Evolutionary conservation across 2,329 filamentous ascomycete species (phyloP).

Genomic region (Colletotrichum orchidophilum): DNA sequence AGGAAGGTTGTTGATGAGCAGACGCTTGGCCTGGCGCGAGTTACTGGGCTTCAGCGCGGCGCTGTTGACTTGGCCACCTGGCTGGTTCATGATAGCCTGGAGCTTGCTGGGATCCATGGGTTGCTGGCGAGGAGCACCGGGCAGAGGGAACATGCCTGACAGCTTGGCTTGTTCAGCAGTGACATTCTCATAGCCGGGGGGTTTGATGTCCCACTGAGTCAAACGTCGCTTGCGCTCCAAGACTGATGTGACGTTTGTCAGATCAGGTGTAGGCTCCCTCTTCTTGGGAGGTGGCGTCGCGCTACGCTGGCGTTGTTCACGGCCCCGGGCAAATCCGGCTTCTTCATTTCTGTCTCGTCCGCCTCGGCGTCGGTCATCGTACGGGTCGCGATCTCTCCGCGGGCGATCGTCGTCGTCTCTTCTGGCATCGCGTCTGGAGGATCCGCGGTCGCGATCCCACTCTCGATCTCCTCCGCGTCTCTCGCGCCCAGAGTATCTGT

Average conservation of each 20-base stretch:
- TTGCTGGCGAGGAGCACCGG: slow-evolving; percentile 92
- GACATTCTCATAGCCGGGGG: slow-evolving; percentile 96
- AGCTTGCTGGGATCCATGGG: slow-evolving; percentile 94
- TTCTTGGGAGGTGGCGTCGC: slow-evolving; percentile 86
- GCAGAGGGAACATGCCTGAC: slow-evolving; percentile 98
- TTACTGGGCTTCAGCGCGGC: slow-evolving; percentile 91
- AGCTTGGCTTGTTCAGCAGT: slow-evolving; percentile 98
- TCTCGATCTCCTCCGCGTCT: slow-evolving; percentile 67
- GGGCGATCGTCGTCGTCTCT: slow-evolving; percentile 74
- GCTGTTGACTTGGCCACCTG: slow-evolving; percentile 74
- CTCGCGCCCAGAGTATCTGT: slow-evolving; percentile 81
- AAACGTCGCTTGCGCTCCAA: slow-evolving; percentile 88
- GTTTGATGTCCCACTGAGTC: slow-evolving; percentile 99
- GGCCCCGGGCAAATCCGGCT: slow-evolving; percentile 47
- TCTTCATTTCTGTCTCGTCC: slow-evolving; percentile 55
- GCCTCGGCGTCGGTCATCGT: slow-evolving; percentile 61
- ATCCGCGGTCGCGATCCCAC: slow-evolving; percentile 77
- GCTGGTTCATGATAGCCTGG: slow-evolving; percentile 95
- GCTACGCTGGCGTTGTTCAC: slow-evolving; percentile 72
- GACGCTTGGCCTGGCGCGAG: slow-evolving; percentile 91
- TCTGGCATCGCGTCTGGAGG: slow-evolving; percentile 67
- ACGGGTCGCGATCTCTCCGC: slow-evolving; percentile 63
- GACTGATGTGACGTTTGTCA: slow-evolving; percentile 86
- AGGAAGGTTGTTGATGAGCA: slow-evolving; percentile 88
- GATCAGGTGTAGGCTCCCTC: slow-evolving; percentile 93